A percentile compares a stretch with the other conserved stretches of the same genome.
phyloP scores from a whole-genome alignment of 805 yeast genomes.

The Candida boleticola region DNA sequence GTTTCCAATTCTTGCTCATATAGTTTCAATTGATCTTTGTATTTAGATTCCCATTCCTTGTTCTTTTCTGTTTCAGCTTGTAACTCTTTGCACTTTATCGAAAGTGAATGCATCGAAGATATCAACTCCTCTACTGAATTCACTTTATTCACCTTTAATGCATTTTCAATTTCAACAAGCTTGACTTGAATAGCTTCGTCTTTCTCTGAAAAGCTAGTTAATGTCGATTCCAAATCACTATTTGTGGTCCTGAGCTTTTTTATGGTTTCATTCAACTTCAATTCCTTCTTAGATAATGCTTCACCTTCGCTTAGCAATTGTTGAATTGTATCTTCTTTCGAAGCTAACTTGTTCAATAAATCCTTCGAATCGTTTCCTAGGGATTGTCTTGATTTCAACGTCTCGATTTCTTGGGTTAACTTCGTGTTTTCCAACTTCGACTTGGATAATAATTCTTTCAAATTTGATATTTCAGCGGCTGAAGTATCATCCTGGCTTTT shows the following conservation, averaged over 20 bases:
- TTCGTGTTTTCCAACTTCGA: constrained; percentile 1
- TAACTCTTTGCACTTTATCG: constrained; percentile 12
- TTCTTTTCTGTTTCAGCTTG: constrained; percentile 16
- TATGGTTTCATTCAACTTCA: constrained; percentile 62
- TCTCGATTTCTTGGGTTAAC: constrained; percentile 7
- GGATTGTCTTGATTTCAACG: background rate
- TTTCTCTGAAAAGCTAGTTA: constrained; percentile 27
- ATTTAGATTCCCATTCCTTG: constrained; percentile 23
- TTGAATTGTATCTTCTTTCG: constrained; percentile 60
- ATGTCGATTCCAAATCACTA: constrained; percentile 26
- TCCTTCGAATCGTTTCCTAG: constrained; percentile 11
- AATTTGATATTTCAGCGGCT: background rate
- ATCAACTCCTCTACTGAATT: constrained; percentile 27
- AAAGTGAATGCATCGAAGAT: constrained; percentile 13
- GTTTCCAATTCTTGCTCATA: constrained; percentile 22
- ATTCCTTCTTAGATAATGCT: constrained; percentile 65
- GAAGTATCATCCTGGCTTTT: background rate
- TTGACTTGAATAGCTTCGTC: constrained; percentile 28
- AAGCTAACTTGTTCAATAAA: constrained; percentile 32
- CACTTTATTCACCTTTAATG: constrained; percentile 25
- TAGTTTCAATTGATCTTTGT: constrained; percentile 20
- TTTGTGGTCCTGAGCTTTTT: constrained; percentile 50
- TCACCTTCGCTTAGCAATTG: constrained; percentile 76
- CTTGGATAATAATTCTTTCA: constrained; percentile 1
- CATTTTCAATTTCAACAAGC: constrained; percentile 38